Evolutionary conservation across 176 grass and related monocot species (phyloP).

Genomic region (Aechmea fasciata): DNA sequence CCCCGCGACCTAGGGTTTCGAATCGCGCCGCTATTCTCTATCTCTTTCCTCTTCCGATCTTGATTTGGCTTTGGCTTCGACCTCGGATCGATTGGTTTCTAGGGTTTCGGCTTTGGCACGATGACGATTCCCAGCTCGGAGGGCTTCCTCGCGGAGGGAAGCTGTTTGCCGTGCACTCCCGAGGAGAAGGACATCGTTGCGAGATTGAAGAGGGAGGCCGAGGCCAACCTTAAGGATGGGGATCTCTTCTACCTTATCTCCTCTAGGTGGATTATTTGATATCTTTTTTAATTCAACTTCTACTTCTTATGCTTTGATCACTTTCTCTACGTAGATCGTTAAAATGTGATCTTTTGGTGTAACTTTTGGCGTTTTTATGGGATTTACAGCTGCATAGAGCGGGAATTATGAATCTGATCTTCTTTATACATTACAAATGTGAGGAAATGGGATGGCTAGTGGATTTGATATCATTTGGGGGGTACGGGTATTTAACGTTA

Average conservation of each 20-base stretch:
- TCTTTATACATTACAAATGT: too few species aligned
- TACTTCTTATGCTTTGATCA: not conserved
- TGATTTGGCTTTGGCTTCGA: not conserved
- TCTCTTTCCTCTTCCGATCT: not conserved
- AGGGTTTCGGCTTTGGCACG: not conserved
- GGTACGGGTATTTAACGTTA: too few species aligned
- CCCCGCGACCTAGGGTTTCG: not conserved
- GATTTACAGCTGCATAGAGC: not conserved
- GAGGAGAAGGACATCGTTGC: conserved; percentile 49
- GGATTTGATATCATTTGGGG: too few species aligned
- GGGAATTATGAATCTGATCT: too few species aligned
- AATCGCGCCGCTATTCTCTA: not conserved
- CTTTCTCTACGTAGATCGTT: not conserved
- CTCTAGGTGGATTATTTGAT: conserved; percentile 26
- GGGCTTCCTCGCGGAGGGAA: conserved; percentile 46
- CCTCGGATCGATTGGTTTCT: not conserved
- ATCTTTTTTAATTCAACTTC: not conserved
- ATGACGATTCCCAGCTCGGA: conserved; percentile 86
- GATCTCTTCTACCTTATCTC: conserved; percentile 83
- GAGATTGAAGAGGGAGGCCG: conserved; percentile 40
- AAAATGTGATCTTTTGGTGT: not conserved
- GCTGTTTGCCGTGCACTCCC: conserved; percentile 74
- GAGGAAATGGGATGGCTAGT: too few species aligned
- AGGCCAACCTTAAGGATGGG: conserved; percentile 66
- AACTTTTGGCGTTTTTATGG: not conserved